phyloP scores from a whole-genome alignment of 83 land plant genomes.

The Picea abies region DNA sequence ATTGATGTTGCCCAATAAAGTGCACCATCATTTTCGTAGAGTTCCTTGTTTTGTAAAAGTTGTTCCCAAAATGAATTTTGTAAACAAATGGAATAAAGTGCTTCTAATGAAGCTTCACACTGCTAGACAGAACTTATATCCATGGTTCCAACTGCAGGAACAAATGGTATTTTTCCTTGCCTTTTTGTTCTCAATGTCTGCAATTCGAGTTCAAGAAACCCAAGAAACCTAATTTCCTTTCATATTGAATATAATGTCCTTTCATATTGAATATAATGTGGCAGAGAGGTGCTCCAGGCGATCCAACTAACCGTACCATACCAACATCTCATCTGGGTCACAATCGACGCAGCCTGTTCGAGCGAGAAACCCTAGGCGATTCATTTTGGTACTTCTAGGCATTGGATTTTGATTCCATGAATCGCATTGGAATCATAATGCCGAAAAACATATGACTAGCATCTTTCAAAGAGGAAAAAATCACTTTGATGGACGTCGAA shows the following conservation, averaged over 20 bases:
- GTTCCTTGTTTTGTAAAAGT: conserved; percentile 79
- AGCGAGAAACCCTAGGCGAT: too few relatives aligned
- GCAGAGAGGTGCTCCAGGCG: conserved; percentile 4
- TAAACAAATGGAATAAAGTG: conserved; percentile 74
- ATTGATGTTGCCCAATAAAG: conserved; percentile 57
- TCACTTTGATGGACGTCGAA: too few relatives aligned
- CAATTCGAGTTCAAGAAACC: conserved; percentile 54
- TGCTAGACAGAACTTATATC: conserved; percentile 61
- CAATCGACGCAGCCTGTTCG: too few relatives aligned
- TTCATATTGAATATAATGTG: conserved; percentile 66
- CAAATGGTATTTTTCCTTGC: conserved; percentile 28
- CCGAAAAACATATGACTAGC: too few relatives aligned
- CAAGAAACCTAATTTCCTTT: conserved; percentile 37
- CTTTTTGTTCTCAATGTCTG: conserved; percentile 38
- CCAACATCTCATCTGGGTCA: too few relatives aligned
- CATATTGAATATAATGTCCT: conserved; percentile 60
- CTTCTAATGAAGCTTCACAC: conserved; percentile 90
- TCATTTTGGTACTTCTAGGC: too few relatives aligned
- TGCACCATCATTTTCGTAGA: conserved; percentile 74
- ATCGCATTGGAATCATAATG: too few relatives aligned
- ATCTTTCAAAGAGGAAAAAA: too few relatives aligned
- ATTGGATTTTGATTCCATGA: too few relatives aligned
- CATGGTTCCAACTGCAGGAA: conserved; percentile 44
- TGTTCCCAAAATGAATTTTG: conserved; percentile 91
- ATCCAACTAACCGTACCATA: too few relatives aligned